phyloP scores from a whole-genome alignment of 345 rosid genomes.

The Linum usitatissimum region DNA sequence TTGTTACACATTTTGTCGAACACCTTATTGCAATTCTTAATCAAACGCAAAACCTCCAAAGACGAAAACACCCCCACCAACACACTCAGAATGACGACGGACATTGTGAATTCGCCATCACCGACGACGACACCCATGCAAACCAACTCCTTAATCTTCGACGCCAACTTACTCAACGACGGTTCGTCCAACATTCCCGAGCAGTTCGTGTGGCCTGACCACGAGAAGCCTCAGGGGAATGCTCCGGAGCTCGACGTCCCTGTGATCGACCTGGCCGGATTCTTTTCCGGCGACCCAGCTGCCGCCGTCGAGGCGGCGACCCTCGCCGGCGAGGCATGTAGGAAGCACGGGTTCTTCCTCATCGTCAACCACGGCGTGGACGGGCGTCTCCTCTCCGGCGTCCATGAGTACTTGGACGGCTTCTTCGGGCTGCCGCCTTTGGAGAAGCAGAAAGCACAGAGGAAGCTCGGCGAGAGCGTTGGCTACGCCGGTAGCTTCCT shows the following conservation, averaged over 20 bases:
- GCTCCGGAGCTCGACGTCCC: conserved; percentile 69
- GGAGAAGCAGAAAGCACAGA: conserved; percentile 66
- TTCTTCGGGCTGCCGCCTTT: conserved; percentile 69
- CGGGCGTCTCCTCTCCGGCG: conserved; percentile 42
- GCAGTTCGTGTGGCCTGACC: conserved; percentile 87
- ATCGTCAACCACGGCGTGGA: conserved; percentile 84
- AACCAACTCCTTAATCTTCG: conserved; percentile 40
- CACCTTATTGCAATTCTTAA: too few species aligned
- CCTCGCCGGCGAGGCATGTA: conserved; percentile 60
- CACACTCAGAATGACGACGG: conserved; percentile 27
- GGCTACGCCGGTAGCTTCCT: conserved; percentile 99
- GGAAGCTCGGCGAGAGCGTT: conserved; percentile 67
- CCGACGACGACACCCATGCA: background rate
- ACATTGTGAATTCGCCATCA: conserved; percentile 13
- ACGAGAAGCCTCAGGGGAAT: conserved; percentile 45
- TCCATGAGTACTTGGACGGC: conserved; percentile 50
- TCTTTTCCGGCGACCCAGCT: conserved; percentile 47
- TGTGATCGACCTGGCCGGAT: conserved; percentile 48
- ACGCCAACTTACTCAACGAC: conserved; percentile 45
- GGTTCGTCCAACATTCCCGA: conserved; percentile 38
- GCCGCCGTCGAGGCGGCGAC: conserved; percentile 19
- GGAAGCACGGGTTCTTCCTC: conserved; percentile 77
- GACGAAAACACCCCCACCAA: too few species aligned
- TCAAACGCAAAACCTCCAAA: too few species aligned
- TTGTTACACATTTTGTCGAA: too few species aligned